Conservation (phyloP, 139 green algal genomes). For the Closterium sp. region DNA sequence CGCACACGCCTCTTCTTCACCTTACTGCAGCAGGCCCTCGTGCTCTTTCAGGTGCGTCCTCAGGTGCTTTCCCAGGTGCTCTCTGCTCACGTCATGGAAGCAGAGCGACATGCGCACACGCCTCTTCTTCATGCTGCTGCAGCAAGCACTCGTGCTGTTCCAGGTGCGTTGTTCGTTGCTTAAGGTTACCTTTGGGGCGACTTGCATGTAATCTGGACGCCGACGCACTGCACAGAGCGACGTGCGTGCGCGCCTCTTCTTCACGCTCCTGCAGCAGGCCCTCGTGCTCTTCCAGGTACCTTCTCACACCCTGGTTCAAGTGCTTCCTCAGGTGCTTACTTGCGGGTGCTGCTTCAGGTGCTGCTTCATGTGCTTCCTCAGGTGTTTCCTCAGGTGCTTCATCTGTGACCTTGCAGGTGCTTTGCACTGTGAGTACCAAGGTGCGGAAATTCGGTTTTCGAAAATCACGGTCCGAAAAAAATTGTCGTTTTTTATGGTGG, state of each 20-base stretch:
- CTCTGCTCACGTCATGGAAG: constrained; percentile 27
- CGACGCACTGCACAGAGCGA: constrained; percentile 17
- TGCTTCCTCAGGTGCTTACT: background rate
- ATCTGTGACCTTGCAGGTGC: background rate
- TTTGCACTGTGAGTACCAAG: background rate
- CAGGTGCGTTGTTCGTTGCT: constrained; percentile 26
- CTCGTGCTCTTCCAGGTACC: constrained; percentile 39
- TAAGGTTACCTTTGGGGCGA: no score
- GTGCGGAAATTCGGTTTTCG: no score
- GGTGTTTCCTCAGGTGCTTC: background rate
- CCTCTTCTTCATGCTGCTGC: constrained; percentile 43
- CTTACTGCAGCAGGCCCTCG: constrained; percentile 33
- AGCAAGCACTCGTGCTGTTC: constrained; percentile 39
- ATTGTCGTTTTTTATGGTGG: no score
- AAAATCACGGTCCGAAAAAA: no score
- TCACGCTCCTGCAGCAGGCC: constrained; percentile 41
- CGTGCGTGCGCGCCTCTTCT: constrained; percentile 33
- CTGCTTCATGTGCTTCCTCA: no score
- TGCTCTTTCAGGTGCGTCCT: constrained; percentile 36
- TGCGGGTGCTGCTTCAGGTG: background rate
- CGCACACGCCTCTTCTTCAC: constrained; percentile 44
- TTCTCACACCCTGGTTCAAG: background rate
- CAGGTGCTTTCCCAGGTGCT: background rate
- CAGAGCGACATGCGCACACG: constrained; percentile 27
- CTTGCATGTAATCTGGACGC: constrained; percentile 40